A percentile compares a stretch with the other conserved stretches of the same genome.
These are phyloP conservation scores for Lodderomyces beijingensis DNA, from an alignment of 1,139 yeast species.

Conservation along the genomic window DNA sequence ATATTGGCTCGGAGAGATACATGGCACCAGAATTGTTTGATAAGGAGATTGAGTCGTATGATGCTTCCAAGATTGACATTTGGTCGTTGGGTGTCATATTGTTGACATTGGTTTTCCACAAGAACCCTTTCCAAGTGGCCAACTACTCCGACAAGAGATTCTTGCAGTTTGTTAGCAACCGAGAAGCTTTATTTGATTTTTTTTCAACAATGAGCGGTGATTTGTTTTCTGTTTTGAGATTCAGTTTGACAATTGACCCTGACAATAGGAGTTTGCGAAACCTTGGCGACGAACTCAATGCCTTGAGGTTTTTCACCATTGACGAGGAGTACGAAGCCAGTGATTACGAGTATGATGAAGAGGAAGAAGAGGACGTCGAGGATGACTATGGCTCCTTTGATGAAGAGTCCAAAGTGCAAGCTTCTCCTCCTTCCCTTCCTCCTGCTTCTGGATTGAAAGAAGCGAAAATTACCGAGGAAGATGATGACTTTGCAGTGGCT, in stretches of 20 bases:
- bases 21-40: conserved; percentile 96
- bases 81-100: conserved; percentile 93
- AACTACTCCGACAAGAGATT: conserved; percentile 81
- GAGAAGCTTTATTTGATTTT: conserved; percentile 89
- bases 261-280: conserved; percentile 64
- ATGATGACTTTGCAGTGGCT: conserved; percentile 9
- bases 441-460: conserved; percentile 16
- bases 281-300: conserved; percentile 57
- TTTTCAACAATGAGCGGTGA: conserved; percentile 88
- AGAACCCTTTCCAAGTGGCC: conserved; percentile 86
- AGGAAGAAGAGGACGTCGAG: conserved; percentile 23
- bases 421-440: no score
- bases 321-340: conserved; percentile 68
- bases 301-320: conserved; percentile 68
- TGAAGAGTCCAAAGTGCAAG: conserved; percentile 17
- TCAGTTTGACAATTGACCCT: conserved; percentile 82
- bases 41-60: conserved; percentile 57
- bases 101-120: conserved; percentile 80
- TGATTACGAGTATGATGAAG: conserved; percentile 43
- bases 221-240: conserved; percentile 75
- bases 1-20: conserved; percentile 90
- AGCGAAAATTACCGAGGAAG: conserved; percentile 10
- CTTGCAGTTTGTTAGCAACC: conserved; percentile 77
- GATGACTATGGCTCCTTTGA: conserved; percentile 13
- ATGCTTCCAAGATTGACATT: conserved; percentile 82